A percentile compares a stretch with the other conserved stretches of the same genome.
phyloP scores from a whole-genome alignment of 2,329 filamentous ascomycete genomes.

The Chrysoporthe puriensis region DNA sequence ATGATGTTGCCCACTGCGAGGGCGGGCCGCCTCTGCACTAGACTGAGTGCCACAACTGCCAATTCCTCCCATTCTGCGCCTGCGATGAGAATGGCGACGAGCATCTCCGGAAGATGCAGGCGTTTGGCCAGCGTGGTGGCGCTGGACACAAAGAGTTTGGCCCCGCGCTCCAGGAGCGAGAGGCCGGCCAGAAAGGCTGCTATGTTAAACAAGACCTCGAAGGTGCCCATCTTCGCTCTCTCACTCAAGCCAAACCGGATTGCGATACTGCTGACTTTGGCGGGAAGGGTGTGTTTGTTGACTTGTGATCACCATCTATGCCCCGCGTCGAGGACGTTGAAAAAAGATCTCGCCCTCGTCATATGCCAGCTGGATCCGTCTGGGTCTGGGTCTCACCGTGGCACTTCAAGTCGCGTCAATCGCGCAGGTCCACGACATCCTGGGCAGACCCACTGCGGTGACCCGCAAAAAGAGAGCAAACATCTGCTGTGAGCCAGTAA shows the following conservation, averaged over 20 bases:
- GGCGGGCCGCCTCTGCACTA: slow-evolving; percentile 49
- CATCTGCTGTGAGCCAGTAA: background rate
- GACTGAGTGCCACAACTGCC: slow-evolving; percentile 51
- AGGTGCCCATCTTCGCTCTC: slow-evolving; percentile 17
- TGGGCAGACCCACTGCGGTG: slow-evolving; percentile 9
- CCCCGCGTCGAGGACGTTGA: background rate
- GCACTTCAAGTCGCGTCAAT: slow-evolving; percentile 9
- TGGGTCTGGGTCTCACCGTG: background rate
- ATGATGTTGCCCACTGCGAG: slow-evolving; percentile 58
- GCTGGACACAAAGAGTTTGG: slow-evolving; percentile 57
- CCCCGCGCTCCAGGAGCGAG: slow-evolving; percentile 55
- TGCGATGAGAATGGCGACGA: slow-evolving; percentile 56
- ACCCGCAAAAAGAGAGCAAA: background rate
- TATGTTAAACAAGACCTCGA: slow-evolving; percentile 41
- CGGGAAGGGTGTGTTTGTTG: background rate
- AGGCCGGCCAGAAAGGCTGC: slow-evolving; percentile 48
- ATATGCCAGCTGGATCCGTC: background rate
- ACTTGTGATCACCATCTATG: background rate
- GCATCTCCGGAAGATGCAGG: slow-evolving; percentile 48
- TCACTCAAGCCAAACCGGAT: background rate
- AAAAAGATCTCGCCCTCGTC: background rate
- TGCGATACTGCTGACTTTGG: background rate
- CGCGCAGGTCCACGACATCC: slow-evolving; percentile 15
- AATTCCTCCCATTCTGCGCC: slow-evolving; percentile 62
- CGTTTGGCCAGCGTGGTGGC: slow-evolving; percentile 51